phyloP scores from a whole-genome alignment of 2,329 filamentous ascomycete genomes.

The Paecilomyces variotii region DNA sequence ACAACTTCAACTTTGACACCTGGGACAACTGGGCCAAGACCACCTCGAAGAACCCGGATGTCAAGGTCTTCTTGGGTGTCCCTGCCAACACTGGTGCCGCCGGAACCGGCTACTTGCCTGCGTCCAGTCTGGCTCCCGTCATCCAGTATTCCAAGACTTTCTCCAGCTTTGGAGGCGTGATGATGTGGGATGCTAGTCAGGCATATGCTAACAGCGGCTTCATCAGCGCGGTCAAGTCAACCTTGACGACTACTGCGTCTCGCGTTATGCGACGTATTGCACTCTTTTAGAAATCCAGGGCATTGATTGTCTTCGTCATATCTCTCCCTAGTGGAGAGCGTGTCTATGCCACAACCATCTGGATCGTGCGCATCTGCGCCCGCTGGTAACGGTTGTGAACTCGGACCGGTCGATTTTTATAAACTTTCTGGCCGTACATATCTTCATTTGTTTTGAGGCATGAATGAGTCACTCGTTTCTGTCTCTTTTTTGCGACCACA shows the following conservation, averaged over 20 bases:
- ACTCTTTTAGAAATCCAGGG: background rate
- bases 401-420: background rate
- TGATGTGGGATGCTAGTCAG: constrained; percentile 63
- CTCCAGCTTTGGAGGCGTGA: constrained; percentile 57
- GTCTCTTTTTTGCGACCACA: background rate
- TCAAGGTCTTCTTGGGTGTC: constrained; percentile 56
- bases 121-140: constrained; percentile 40
- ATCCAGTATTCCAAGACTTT: constrained; percentile 49
- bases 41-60: constrained; percentile 49
- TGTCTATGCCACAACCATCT: background rate
- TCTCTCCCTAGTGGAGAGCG: background rate
- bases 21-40: constrained; percentile 61
- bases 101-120: constrained; percentile 48
- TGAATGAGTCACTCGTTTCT: background rate
- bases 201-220: constrained; percentile 52
- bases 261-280: constrained; percentile 3
- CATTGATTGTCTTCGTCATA: background rate
- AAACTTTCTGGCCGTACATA: background rate
- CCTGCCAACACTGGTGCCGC: constrained; percentile 48
- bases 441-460: background rate
- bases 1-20: constrained; percentile 53
- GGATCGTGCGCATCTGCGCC: background rate
- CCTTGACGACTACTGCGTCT: constrained; percentile 5
- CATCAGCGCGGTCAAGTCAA: constrained; percentile 35
- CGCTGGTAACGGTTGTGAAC: background rate